A percentile compares a stretch with the other conserved stretches of the same genome.
Evolutionary conservation across 768 basidiomycete genomes (phyloP).

Genomic region (Dendrothele bispora): DNA sequence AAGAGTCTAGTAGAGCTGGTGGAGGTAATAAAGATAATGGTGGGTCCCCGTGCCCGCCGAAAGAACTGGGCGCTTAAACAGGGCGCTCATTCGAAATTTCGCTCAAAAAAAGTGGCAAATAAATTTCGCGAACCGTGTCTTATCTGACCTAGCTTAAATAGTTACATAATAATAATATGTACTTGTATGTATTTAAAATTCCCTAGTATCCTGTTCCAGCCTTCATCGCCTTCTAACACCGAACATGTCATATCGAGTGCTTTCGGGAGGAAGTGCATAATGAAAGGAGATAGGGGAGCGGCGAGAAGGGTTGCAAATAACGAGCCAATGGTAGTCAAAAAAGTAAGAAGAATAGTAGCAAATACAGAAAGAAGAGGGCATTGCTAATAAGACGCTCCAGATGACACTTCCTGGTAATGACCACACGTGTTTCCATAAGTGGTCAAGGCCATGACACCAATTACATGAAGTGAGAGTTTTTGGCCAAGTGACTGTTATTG

Average conservation of each 20-base stretch:
- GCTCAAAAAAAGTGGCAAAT: no score
- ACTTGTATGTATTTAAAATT: no score
- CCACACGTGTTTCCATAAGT: conserved; percentile 98
- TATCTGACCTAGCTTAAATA: no score
- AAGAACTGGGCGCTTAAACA: no score
- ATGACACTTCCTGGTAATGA: conserved; percentile 93
- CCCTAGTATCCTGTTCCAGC: no score
- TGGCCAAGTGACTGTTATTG: conserved; percentile 80
- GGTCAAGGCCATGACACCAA: conserved; percentile 79
- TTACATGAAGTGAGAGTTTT: conserved; percentile 77
- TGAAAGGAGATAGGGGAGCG: conserved; percentile 80
- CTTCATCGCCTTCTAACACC: conserved; percentile 61
- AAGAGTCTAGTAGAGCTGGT: no score
- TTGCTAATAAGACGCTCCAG: conserved; percentile 55
- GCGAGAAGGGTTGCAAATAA: conserved; percentile 78
- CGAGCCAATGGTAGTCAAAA: conserved; percentile 87
- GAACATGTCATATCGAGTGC: conserved; percentile 83
- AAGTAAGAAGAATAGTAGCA: conserved; percentile 78
- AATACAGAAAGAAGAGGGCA: conserved; percentile 49
- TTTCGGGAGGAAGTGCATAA: conserved; percentile 79
- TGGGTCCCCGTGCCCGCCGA: no score
- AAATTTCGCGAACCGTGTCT: no score
- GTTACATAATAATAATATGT: no score
- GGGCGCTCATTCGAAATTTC: no score
- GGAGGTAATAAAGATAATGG: no score